Base-by-base conservation (phyloP, 495 filamentous ascomycete species). In the Lasiosphaeria ovina region DNA sequence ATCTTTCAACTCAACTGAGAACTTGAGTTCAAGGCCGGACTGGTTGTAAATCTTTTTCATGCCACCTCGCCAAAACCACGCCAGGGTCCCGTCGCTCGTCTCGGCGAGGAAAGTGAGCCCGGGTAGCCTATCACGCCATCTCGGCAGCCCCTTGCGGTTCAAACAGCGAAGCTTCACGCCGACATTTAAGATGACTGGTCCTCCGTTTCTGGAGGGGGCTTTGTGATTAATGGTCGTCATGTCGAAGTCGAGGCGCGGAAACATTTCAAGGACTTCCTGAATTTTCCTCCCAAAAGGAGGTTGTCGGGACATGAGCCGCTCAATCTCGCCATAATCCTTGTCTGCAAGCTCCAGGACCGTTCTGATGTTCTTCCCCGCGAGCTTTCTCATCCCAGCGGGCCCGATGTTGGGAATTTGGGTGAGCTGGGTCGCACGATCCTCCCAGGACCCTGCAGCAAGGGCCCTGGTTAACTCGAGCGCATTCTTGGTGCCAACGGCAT, bases 401-500 rank as follows among this genome's bases (percentile, higher is more conserved):
- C 93, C 95, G 51, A 96, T 82, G n/a, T 87, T 83, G 3, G 89
- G 87, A 8, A 98, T 81, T 67, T 98, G 94, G 57, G 89, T 92
- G 70, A 98, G 83, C 57, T 97, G 90, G 16, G 87, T 79, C 1
- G 91, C 86, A 0, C 88, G 91, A 38, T 88, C 84, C 61, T 98
- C 95, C 95, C 95, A 98, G 4, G 85, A 88, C 59, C 83, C 85
- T 10, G 91, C 92, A 35, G 83, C 81, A 45, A 98, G 79, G 58
- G 90, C 90, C 59, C 95, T 79, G 6, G 86, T 81, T 17, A 98
- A 80, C 66, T 95, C 90, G 14, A 98, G 77, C 10, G 90, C 89
- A 60, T 87, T 88, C 51, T 82, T 81, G 9, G 83, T 81, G 9
- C 85, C 76, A 3, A 88, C 66, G 0, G 89, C 85, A 66, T 97